A percentile compares a stretch with the other conserved stretches of the same genome.
Evolutionary conservation across 495 filamentous ascomycete species (phyloP).

Genomic region (Penicillium ochrochloron): DNA sequence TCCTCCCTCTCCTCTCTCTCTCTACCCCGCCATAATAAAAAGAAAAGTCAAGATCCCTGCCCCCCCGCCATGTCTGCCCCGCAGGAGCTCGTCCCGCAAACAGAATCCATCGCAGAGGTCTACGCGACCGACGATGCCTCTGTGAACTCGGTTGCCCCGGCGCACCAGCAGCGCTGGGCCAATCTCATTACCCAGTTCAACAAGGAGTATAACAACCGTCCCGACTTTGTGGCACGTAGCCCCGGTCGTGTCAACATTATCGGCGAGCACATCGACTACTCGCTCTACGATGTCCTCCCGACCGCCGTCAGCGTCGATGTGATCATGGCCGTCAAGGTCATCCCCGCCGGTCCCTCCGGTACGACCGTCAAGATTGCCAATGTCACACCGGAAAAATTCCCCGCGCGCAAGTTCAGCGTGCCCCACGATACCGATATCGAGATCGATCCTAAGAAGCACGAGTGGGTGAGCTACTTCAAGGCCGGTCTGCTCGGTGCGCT

Average conservation of each 20-base stretch:
- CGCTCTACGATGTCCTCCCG: constrained; percentile 91
- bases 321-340: constrained; percentile 79
- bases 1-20: background rate
- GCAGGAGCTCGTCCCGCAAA: constrained; percentile 53
- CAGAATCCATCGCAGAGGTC: constrained; percentile 54
- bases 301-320: constrained; percentile 94
- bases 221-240: constrained; percentile 85
- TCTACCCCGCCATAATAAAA: constrained; percentile 2
- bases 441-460: constrained; percentile 80
- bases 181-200: constrained; percentile 72
- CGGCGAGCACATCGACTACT: constrained; percentile 99
- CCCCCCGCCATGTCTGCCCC: constrained; percentile 50
- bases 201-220: constrained; percentile 67
- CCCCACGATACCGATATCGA: constrained; percentile 69
- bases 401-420: constrained; percentile 74
- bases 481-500: constrained; percentile 83
- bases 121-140: constrained; percentile 54
- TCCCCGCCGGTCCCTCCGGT: constrained; percentile 44
- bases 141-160: constrained; percentile 37
- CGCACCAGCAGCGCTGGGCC: constrained; percentile 67
- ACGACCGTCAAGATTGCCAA: constrained; percentile 73
- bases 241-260: constrained; percentile 98
- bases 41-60: constrained; percentile 7
- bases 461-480: constrained; percentile 99
- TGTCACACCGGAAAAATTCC: constrained; percentile 75